phyloP scores from a whole-genome alignment of 2,329 filamentous ascomycete genomes.

The Stromatinia cepivora region DNA sequence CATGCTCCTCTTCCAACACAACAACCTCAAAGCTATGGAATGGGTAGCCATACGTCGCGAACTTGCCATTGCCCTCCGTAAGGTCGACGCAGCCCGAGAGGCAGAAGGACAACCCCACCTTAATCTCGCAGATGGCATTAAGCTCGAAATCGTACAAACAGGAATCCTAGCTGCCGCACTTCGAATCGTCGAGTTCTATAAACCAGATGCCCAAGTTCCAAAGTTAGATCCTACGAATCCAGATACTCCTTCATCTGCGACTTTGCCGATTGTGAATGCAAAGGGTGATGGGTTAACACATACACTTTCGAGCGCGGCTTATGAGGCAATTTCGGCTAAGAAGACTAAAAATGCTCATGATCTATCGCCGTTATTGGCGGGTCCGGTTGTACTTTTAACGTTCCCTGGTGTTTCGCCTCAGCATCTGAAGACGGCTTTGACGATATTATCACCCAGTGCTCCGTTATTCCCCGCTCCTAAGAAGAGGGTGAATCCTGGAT shows the following conservation, averaged over 20 bases:
- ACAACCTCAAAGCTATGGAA: conserved; percentile 68
- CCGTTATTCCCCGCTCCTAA: conserved; percentile 76
- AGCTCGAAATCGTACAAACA: conserved; percentile 82
- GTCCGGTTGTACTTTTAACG: conserved; percentile 76
- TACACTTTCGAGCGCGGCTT: conserved; percentile 52
- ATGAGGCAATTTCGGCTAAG: conserved; percentile 43
- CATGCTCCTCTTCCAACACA: conserved; percentile 72
- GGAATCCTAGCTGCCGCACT: conserved; percentile 86
- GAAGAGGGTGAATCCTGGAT: conserved; percentile 73
- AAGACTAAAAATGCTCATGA: conserved; percentile 52
- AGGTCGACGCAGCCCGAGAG: conserved; percentile 58
- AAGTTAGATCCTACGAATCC: conserved; percentile 30
- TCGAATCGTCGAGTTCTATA: conserved; percentile 82
- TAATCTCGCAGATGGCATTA: conserved; percentile 61
- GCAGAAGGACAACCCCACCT: conserved; percentile 46
- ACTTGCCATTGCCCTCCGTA: conserved; percentile 57
- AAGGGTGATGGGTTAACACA: conserved; percentile 50
- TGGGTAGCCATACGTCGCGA: conserved; percentile 67
- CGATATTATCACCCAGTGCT: conserved; percentile 70
- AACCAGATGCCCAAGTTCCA: conserved; percentile 47
- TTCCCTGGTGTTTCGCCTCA: conserved; percentile 82
- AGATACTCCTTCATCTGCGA: conserved; percentile 31
- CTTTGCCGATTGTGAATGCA: conserved; percentile 25
- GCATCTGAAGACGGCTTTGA: conserved; percentile 79
- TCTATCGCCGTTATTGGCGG: conserved; percentile 75